Evolutionary conservation across 371 early-diverging fungal genomes (phyloP), one percentile per base, ranked within the genome.

Genomic region (Rhizopus microsporus): DNA sequence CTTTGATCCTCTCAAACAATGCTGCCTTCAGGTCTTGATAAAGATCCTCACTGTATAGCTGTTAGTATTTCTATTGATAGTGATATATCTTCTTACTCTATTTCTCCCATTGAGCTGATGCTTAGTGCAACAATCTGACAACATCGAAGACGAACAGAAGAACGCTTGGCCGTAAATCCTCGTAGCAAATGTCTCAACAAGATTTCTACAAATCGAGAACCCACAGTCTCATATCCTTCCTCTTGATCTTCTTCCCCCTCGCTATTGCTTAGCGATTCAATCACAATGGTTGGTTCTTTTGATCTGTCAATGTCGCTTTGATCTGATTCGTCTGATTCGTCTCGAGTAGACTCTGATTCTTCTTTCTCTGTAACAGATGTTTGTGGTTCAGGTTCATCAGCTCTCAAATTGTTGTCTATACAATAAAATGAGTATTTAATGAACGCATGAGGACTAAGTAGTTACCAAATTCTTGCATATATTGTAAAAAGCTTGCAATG

Each of bases 101-200:
- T 84, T 54, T 92, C 92, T 12, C 89, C 89, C 46, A 93, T 67
- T 6, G 83, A 83, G 63, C 87, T 88, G 30, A 92, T 82, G 46
- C 87, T 81, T 57, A 86, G 76, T 4, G 91, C 92, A 43, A 93
- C 79, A 3, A 94, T 75, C 63, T 93, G 90, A 65, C 90, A 90
- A 57, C 86, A 85, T 4, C 95, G 84, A 50, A 83, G 62, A n/a
- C 95, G 83, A 3, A 93, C 88, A 12, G 68, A 69, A 57, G 88
- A 88, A 59, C 88, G 88, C 55, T 88, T 89, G 31, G 89, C 89
- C 9, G 71, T 72, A 62, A 91, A 81, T 5, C 95, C 95, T 56
- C 78, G 83, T 35, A 91, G 63, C 34, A 93, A 65, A 65, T 92
- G 83, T 42, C 67, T 72, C 63, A 93, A 68, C 17, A 93, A 62